Base-by-base conservation (phyloP, 1,139 yeast genomes). In the Debaryomyces udenii region DNA sequence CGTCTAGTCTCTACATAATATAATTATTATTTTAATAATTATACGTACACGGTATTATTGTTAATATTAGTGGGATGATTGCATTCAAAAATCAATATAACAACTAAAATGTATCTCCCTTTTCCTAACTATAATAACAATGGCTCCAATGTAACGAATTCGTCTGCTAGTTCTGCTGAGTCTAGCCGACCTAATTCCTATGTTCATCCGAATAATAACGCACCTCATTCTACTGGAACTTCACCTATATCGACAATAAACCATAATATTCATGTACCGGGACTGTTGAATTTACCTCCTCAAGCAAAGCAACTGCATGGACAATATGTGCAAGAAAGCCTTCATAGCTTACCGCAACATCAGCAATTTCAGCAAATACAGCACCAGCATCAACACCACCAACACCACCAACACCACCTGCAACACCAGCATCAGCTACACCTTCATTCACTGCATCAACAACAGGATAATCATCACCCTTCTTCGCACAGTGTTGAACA, bases 91-190 rank as follows among this genome's bases (percentile, higher is more conserved):
- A n/a, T n/a, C n/a, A n/a, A n/a, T n/a, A n/a, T n/a, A n/a, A n/a
- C n/a, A n/a, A n/a, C n/a, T n/a, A n/a, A 13, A 11, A 50, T 52
- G 56, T 52, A 52, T 42, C 53, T 46, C 35, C 54, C 56, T 20
- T 44, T 41, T 17, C 49, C 51, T 23, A 42, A 40, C 27, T 45
- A 42, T 39, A 45, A 41, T 30, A 47, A 40, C 24, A 37, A 28
- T 30, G 38, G 16, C 10, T 28, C 33, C 9, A 26, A 20, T 11
- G 27, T 31, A 28, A 9, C 20, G 6, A 40, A 36, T 13, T 16
- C 27, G 26, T 5, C 24, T 17, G 13, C n/a, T 10, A 27, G 17
- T 13, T 10, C 30, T 16, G 24, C 11, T 6, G 27, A 20, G 5
- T 27, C 29, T 11, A n/a, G 10, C 6, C 15, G 24, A 27, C 14